Evolutionary conservation across 108 stramenopile species (phyloP), one percentile per base, ranked within the genome.

Genomic region (Cyclotella baltica): DNA sequence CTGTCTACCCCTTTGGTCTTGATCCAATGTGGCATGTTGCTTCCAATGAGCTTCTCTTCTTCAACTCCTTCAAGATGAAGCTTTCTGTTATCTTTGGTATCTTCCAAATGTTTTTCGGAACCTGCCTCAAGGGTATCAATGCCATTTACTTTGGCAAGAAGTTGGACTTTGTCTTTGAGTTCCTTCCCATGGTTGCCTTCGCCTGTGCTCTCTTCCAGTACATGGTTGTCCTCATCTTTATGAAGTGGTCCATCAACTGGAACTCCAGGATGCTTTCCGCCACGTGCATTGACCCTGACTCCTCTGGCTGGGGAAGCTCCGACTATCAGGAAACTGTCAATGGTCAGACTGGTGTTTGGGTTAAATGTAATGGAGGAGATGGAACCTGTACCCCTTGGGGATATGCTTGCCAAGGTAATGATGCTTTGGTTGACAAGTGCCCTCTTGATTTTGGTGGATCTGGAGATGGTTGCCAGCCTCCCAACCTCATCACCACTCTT

Each of bases 11-110:
- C 15, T 97, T 99, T 73, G 99, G 99, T 55, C 84, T 98, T 23
- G 99, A 99, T 86, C 99, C 99, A 10, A 90, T 95, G 55, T 99
- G 99, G 99, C 97, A 99, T 62, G 86, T 98, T 48, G 72, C 97
- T 29, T 72, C 87, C 5, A 99, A 99, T 75, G 98, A 98, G 63
- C 93, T 99, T 30, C 84, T 98, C 22, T 99, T 98, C 75, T 98
- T 98, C 89, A 99, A 99, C 89, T 97, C 96, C 19, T 95, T 98
- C 91, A 97, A 98, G 93, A 99, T 99, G 99, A 99, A 99, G 90
- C 91, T 98, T 15, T 87, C 92, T 72, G 98, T 99, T 31, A 95
- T 99, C 66, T 92, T 99, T 63, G 99, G 98, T 62, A 96, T 99
- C 76, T 78, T 88, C 67, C 99, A 99, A 72, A 99, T 99, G 99